Conservation (phyloP, 2,329 filamentous ascomycete species). For the Beauveria scarabaeidicola region DNA sequence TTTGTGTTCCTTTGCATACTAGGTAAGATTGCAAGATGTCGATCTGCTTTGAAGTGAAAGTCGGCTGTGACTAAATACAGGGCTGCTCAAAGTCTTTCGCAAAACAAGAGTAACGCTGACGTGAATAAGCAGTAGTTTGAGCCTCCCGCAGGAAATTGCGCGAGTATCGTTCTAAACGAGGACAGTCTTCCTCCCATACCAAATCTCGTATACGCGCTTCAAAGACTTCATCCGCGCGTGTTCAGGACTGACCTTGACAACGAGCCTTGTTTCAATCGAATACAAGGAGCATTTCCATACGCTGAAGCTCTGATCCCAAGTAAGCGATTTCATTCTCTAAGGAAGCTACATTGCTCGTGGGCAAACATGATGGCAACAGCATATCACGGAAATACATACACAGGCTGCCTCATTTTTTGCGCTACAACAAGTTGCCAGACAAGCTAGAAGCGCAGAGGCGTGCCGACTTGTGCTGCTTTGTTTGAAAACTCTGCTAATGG, state of each 20-base stretch:
- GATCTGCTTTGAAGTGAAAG: too few species aligned
- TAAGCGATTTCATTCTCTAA: not conserved
- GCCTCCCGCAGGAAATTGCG: not conserved
- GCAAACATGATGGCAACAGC: not conserved
- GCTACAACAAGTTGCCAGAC: not conserved
- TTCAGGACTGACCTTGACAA: not conserved
- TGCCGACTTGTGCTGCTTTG: not conserved
- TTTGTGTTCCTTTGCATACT: not conserved
- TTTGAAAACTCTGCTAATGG: not conserved
- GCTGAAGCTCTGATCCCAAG: not conserved
- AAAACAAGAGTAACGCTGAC: not conserved
- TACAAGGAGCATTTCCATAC: not conserved
- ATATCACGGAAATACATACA: not conserved
- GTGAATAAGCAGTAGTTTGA: not conserved
- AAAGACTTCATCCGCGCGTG: not conserved
- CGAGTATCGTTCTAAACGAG: not conserved
- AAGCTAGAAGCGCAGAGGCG: not conserved
- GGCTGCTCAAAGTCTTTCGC: not conserved
- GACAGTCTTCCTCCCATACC: not conserved
- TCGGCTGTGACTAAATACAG: too few species aligned
- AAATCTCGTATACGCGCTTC: not conserved
- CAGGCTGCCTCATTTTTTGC: not conserved
- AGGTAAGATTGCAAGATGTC: not conserved
- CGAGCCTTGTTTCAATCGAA: not conserved
- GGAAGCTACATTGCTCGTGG: not conserved